A percentile compares a stretch with the other conserved stretches of the same genome.
phyloP scores from a whole-genome alignment of 148 eudicot genomes.

The Rhododendron ovatum region DNA sequence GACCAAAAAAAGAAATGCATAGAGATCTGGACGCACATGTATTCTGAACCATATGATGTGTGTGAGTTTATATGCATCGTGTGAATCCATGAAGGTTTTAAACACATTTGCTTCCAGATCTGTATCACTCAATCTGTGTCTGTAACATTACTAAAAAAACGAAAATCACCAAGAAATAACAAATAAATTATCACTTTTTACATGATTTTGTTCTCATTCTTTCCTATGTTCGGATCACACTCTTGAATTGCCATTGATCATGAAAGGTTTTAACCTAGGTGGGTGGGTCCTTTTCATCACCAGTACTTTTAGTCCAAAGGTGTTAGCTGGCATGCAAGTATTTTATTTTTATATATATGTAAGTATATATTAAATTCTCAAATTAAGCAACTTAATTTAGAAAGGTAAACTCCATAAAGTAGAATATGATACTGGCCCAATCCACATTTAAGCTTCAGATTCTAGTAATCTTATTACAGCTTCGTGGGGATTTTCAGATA shows the following conservation, averaged over 20 bases:
- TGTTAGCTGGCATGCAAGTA: not conserved
- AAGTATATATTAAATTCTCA: not conserved
- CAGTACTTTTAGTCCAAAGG: not conserved
- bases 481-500: conserved; percentile 14
- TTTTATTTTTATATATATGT: not conserved
- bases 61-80: not conserved
- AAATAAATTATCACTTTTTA: not conserved
- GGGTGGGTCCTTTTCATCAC: not conserved
- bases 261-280: not conserved
- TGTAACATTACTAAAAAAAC: too few species aligned
- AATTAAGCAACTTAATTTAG: not conserved
- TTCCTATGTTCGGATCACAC: not conserved
- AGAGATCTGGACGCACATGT: not conserved
- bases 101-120: not conserved
- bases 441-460: conserved; percentile 4
- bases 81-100: not conserved
- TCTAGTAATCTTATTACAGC: conserved; percentile 11
- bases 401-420: conserved; percentile 12
- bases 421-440: conserved; percentile 8
- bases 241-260: not conserved
- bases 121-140: not conserved
- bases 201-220: not conserved
- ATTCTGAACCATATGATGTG: not conserved
- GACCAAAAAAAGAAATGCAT: too few species aligned
- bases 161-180: too few species aligned